phyloP scores from a whole-genome alignment of 2,329 filamentous ascomycete genomes.

The Verticillium klebahnii region DNA sequence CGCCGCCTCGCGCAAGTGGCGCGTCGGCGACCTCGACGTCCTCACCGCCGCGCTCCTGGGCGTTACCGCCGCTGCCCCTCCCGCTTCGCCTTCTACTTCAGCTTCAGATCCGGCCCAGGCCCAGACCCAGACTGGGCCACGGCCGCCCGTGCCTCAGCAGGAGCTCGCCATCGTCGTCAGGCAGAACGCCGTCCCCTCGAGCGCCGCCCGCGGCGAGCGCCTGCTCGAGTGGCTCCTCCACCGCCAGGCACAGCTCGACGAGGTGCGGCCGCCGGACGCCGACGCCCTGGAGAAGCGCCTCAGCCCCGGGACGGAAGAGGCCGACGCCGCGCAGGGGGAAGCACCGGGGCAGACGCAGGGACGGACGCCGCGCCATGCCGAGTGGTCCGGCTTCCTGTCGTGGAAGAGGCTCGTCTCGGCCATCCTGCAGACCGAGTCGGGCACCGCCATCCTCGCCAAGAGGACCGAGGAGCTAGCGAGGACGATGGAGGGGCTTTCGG shows the following conservation, averaged over 20 bases:
- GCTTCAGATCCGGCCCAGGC: no score
- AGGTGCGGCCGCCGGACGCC: not conserved
- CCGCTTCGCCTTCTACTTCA: no score
- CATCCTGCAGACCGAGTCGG: not conserved
- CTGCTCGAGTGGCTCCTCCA: constrained; percentile 31
- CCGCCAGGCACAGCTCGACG: constrained; percentile 11
- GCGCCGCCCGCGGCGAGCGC: constrained; percentile 17
- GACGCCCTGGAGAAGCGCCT: not conserved
- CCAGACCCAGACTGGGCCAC: no score
- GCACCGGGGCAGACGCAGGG: not conserved
- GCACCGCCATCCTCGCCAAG: not conserved
- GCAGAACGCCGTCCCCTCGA: constrained; percentile 25
- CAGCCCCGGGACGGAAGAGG: not conserved
- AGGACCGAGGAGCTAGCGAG: constrained; percentile 12
- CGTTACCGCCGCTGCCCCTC: not conserved
- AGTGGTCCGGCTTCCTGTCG: not conserved
- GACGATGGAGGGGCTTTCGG: constrained; percentile 17
- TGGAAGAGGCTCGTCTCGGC: constrained; percentile 1
- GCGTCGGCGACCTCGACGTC: constrained; percentile 37
- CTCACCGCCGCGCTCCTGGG: constrained; percentile 30
- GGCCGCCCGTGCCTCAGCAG: not conserved
- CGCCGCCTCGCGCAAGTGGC: constrained; percentile 23
- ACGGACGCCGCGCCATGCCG: not conserved
- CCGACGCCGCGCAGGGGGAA: not conserved
- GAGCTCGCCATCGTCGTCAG: constrained; percentile 6